Percentiles rank a stretch among this genome's conserved stretches.
Conservation (phyloP, 1,284 basidiomycete genomes). For the Malassezia sympodialis region DNA sequence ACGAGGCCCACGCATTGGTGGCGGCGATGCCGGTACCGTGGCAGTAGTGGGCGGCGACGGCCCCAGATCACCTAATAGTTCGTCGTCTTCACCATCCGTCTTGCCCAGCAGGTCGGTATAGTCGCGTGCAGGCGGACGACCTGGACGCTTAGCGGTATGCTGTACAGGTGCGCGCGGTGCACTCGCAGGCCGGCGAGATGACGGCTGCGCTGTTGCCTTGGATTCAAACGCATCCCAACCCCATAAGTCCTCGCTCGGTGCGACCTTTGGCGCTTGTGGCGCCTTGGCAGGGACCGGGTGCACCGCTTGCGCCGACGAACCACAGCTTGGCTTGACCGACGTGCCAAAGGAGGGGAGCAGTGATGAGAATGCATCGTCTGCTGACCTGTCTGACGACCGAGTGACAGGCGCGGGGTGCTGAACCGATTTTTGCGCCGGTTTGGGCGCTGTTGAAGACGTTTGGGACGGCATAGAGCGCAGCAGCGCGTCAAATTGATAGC, state of each 20-base stretch:
- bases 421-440: slow-evolving; percentile 2
- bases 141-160: not conserved
- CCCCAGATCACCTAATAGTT: not conserved
- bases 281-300: not conserved
- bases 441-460: not conserved
- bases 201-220: not conserved
- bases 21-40: not conserved
- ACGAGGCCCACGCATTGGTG: slow-evolving; percentile 46
- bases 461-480: slow-evolving; percentile 22
- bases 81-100: not conserved
- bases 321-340: not conserved
- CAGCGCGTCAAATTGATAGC: slow-evolving; percentile 29
- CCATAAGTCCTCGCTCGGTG: slow-evolving; percentile 18
- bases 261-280: slow-evolving; percentile 8
- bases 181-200: not conserved
- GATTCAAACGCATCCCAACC: slow-evolving; percentile 7
- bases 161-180: too few species aligned
- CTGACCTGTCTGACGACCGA: not conserved
- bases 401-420: not conserved
- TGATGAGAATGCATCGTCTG: slow-evolving; percentile 32
- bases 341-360: slow-evolving; percentile 22
- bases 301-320: not conserved
- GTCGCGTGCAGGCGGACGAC: not conserved
- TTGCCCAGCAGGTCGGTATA: slow-evolving; percentile 1
- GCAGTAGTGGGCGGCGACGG: not conserved